Percentiles rank a stretch among this genome's conserved stretches.
Conservation (phyloP, 768 basidiomycete species). For the Collybiopsis confluens region DNA sequence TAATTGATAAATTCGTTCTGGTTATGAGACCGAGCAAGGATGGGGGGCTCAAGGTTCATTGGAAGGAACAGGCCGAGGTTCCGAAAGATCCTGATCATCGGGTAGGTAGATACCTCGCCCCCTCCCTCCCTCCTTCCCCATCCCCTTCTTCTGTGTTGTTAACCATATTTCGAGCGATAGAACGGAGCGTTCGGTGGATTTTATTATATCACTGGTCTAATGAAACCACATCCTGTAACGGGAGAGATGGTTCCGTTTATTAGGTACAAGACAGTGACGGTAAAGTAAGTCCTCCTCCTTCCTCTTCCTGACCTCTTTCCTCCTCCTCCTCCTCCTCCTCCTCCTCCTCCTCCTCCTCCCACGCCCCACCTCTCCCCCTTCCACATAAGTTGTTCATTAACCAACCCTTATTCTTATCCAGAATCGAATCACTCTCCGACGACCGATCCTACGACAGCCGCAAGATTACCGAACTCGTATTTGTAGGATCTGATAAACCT, state of each 20-base stretch:
- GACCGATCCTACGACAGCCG: constrained; percentile 37
- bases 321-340: not conserved
- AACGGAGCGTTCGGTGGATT: constrained; percentile 45
- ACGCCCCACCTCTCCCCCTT: not conserved
- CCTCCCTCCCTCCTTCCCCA: constrained; percentile 1
- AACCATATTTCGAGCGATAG: constrained; percentile 20
- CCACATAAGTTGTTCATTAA: not conserved
- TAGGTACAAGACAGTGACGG: constrained; percentile 48
- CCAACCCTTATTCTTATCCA: constrained; percentile 12
- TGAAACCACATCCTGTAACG: constrained; percentile 30
- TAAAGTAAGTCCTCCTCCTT: constrained; percentile 32
- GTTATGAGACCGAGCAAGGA: constrained; percentile 36
- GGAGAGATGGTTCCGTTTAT: constrained; percentile 31
- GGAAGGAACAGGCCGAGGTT: constrained; percentile 42
- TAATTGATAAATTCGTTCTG: constrained; percentile 38
- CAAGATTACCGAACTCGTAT: constrained; percentile 42
- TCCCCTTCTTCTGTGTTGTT: not conserved
- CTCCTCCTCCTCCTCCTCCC: not conserved
- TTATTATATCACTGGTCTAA: constrained; percentile 49
- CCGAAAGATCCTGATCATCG: constrained; percentile 38
- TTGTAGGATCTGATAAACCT: constrained; percentile 44
- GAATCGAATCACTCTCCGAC: constrained; percentile 39
- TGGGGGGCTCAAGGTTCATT: constrained; percentile 41
- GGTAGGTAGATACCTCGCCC: constrained; percentile 27
- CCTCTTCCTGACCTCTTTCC: not conserved